Conservation (phyloP, 148 eudicot genomes). For the Vaccinium vitisidaea region DNA sequence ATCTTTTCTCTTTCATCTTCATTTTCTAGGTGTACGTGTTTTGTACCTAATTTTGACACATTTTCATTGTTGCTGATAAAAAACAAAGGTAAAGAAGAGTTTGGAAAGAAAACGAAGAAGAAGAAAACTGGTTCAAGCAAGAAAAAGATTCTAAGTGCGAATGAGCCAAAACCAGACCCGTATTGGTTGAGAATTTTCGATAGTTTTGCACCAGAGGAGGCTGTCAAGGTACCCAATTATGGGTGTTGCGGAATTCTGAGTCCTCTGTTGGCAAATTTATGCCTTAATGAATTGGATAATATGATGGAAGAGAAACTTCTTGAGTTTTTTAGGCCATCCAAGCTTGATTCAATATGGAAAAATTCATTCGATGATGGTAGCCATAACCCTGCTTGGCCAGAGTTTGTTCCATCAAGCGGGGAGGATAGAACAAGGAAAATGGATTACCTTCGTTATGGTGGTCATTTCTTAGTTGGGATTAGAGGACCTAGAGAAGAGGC, state of each 20-base stretch:
- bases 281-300: conserved; percentile 72
- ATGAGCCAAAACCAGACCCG: conserved; percentile 95
- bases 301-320: conserved; percentile 68
- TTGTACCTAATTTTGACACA: neutral
- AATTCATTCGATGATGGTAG: conserved; percentile 53
- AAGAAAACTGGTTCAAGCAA: conserved; percentile 40
- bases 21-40: neutral
- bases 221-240: conserved; percentile 70
- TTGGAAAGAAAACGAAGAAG: conserved; percentile 36
- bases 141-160: conserved; percentile 58
- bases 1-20: neutral
- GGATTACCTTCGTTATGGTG: conserved; percentile 86
- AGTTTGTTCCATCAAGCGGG: conserved; percentile 91
- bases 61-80: neutral
- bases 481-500: conserved; percentile 92
- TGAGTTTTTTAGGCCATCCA: conserved; percentile 54
- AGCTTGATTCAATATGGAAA: conserved; percentile 64
- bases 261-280: conserved; percentile 78
- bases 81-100: conserved; percentile 3
- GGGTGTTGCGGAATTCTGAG: conserved; percentile 89
- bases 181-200: conserved; percentile 85
- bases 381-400: conserved; percentile 97
- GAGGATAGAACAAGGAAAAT: conserved; percentile 75
- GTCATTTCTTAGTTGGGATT: conserved; percentile 83
- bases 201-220: conserved; percentile 86